These are phyloP conservation scores for Microthlaspi erraticum DNA, from an alignment of 345 rosid genomes.

Conservation along the genomic window DNA sequence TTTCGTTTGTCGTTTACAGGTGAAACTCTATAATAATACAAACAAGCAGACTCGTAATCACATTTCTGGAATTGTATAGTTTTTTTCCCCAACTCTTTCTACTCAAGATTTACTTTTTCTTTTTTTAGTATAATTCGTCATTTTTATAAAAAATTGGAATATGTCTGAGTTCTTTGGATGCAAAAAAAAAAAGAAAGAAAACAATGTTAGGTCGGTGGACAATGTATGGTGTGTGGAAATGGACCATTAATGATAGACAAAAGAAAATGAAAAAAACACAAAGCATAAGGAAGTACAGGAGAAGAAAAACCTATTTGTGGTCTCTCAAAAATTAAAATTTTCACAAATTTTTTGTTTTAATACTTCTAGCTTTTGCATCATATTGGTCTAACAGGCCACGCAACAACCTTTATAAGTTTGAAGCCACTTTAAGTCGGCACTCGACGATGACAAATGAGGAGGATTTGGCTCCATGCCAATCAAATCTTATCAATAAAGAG, in stretches of 20 bases:
- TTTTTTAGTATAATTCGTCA: background rate
- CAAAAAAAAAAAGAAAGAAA: background rate
- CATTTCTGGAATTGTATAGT: background rate
- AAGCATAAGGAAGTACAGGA: no score
- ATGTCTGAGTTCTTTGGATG: background rate
- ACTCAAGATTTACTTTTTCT: background rate
- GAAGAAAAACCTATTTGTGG: background rate
- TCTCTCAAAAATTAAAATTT: background rate
- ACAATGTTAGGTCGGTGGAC: constrained; percentile 2
- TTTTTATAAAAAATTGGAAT: background rate
- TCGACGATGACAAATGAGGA: no score
- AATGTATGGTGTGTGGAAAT: constrained; percentile 2
- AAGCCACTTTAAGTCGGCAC: no score
- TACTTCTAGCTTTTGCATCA: no score
- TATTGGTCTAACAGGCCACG: no score
- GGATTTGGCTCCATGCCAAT: no score
- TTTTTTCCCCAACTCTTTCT: background rate
- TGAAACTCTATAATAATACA: background rate
- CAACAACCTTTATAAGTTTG: no score
- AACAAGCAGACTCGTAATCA: background rate
- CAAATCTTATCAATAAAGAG: background rate
- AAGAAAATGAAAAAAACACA: background rate
- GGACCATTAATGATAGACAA: background rate
- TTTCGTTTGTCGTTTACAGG: background rate
- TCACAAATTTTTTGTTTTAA: no score